Evolutionary conservation across 352 stramenopile species (phyloP).

Genomic region (Phytopythium chamaehyphon): DNA sequence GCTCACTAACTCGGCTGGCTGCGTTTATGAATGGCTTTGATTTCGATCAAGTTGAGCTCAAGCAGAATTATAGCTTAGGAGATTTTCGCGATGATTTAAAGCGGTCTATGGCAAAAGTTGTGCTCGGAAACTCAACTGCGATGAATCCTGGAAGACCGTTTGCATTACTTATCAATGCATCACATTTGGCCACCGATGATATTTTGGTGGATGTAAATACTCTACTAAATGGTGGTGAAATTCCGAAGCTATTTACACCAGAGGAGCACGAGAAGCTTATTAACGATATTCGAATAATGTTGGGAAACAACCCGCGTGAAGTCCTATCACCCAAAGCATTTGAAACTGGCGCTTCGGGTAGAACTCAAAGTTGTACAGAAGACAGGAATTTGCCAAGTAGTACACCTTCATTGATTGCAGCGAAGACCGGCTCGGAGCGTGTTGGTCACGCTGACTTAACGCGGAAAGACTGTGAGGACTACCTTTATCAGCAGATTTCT

Average conservation of each 20-base stretch:
- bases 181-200: constrained; percentile 74
- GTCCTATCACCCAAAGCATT: neutral
- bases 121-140: constrained; percentile 21
- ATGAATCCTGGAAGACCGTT: constrained; percentile 21
- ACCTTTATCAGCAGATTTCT: constrained; percentile 77
- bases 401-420: neutral
- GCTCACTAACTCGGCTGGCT: constrained; percentile 73
- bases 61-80: constrained; percentile 74
- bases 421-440: neutral
- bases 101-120: constrained; percentile 37
- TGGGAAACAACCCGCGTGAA: constrained; percentile 12
- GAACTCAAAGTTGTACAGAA: neutral
- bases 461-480: constrained; percentile 71
- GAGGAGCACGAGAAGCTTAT: constrained; percentile 87
- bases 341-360: neutral
- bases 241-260: constrained; percentile 81
- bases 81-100: constrained; percentile 91
- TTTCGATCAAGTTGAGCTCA: constrained; percentile 82
- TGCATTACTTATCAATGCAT: constrained; percentile 81
- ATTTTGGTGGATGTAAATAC: constrained; percentile 90
- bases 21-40: constrained; percentile 70
- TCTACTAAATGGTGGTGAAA: constrained; percentile 79
- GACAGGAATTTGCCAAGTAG: neutral
- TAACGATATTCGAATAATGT: constrained; percentile 36
- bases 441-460: constrained; percentile 23